Conservation (phyloP, 225 moss, liverwort and hornwort species). For the Marchantia polymorpha region DNA sequence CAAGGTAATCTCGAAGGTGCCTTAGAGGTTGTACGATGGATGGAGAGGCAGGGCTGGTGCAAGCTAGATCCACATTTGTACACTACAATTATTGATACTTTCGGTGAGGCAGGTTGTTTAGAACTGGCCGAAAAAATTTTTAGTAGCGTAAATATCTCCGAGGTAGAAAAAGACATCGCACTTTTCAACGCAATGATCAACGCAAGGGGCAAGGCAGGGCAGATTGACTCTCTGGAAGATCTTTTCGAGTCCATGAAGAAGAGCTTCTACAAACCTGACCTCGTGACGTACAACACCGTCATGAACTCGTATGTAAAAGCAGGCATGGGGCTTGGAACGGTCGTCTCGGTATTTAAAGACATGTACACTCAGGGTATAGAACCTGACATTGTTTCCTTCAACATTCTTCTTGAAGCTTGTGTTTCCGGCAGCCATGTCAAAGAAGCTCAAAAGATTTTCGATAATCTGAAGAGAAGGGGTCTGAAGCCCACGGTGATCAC, state of each 20-base stretch:
- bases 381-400: slow-evolving; percentile 82
- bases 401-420: slow-evolving; percentile 85
- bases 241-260: slow-evolving; percentile 79
- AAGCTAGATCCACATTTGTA: slow-evolving; percentile 86
- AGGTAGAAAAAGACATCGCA: slow-evolving; percentile 72
- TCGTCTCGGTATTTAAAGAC: slow-evolving; percentile 73
- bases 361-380: slow-evolving; percentile 78
- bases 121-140: slow-evolving; percentile 85
- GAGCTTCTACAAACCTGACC: slow-evolving; percentile 59
- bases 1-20: slow-evolving; percentile 56
- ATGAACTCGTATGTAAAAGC: slow-evolving; percentile 85
- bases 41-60: slow-evolving; percentile 92
- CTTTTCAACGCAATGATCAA: slow-evolving; percentile 77
- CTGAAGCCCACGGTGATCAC: slow-evolving; percentile 79
- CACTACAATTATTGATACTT: slow-evolving; percentile 73
- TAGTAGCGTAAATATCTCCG: slow-evolving; percentile 52
- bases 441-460: slow-evolving; percentile 77
- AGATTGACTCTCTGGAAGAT: slow-evolving; percentile 60
- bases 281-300: slow-evolving; percentile 73
- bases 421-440: slow-evolving; percentile 67
- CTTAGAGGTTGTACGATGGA: slow-evolving; percentile 82
- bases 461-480: slow-evolving; percentile 79
- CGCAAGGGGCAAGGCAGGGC: slow-evolving; percentile 78
- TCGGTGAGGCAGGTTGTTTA: slow-evolving; percentile 73
- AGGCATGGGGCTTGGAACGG: slow-evolving; percentile 69